Percentiles rank a stretch among this genome's conserved stretches.
Evolutionary conservation across 345 rosid species (phyloP).

Genomic region (Brassica incana): DNA sequence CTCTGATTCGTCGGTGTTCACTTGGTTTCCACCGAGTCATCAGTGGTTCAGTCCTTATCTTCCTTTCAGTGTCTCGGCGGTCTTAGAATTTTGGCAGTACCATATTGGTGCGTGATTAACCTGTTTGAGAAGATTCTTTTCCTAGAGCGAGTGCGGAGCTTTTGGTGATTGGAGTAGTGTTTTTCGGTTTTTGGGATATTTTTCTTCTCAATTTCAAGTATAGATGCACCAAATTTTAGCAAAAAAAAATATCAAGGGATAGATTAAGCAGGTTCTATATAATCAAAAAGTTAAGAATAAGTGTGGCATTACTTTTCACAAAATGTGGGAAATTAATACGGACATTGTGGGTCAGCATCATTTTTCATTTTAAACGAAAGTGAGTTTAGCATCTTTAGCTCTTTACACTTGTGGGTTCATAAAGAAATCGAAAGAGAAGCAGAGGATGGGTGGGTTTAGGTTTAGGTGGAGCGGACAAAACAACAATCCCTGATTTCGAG

Average conservation of each 20-base stretch:
- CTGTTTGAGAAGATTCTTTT: too few species aligned
- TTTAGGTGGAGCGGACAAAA: conserved; percentile 28
- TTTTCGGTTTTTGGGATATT: too few species aligned
- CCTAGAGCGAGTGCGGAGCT: too few species aligned
- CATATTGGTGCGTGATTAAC: too few species aligned
- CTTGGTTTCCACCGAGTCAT: too few species aligned
- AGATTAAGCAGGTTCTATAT: not conserved
- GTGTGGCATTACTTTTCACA: not conserved
- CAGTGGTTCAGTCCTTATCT: too few species aligned
- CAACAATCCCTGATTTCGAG: conserved; percentile 40
- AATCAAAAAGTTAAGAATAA: not conserved
- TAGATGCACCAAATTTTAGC: too few species aligned
- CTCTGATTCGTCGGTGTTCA: too few species aligned
- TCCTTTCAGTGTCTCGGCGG: too few species aligned
- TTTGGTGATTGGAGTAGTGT: too few species aligned
- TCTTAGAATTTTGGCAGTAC: too few species aligned
- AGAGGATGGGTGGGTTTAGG: conserved; percentile 34
- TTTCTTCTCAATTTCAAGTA: too few species aligned
- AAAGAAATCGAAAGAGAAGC: not conserved
- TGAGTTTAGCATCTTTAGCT: not conserved
- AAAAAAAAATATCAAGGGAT: not conserved
- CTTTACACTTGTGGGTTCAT: not conserved
- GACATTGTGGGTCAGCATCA: not conserved
- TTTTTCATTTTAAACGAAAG: not conserved
- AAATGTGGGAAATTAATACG: not conserved